Percentiles rank a stretch among this genome's conserved stretches.
phyloP scores from a whole-genome alignment of 345 rosid genomes.

The Melastoma malabathricum region DNA sequence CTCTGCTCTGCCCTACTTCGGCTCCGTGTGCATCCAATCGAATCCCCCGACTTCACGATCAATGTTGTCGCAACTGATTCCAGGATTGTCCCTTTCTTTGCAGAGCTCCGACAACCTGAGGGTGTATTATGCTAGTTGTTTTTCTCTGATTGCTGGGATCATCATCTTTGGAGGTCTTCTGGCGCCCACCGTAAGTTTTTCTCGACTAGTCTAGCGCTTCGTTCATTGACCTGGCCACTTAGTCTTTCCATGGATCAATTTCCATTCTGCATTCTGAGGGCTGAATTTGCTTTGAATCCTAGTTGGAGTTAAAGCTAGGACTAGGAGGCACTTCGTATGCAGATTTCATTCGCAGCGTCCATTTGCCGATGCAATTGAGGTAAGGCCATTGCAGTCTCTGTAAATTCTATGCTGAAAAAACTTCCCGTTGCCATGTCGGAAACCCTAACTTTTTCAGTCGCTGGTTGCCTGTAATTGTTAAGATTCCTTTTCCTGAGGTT shows the following conservation, averaged over 20 bases:
- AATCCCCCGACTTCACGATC: too few relatives aligned
- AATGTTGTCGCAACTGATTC: too few relatives aligned
- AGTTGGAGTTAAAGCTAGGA: slow-evolving; percentile 94
- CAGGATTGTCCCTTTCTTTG: slow-evolving; percentile 5
- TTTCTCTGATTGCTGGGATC: slow-evolving; percentile 77
- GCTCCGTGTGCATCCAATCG: too few relatives aligned
- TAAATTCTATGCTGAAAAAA: too few relatives aligned
- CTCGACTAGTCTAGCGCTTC: neutral
- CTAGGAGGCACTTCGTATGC: slow-evolving; percentile 84
- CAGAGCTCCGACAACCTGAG: slow-evolving; percentile 80
- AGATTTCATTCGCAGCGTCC: slow-evolving; percentile 64
- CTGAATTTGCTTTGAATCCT: slow-evolving; percentile 5
- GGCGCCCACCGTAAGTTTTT: slow-evolving; percentile 36
- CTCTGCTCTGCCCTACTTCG: neutral
- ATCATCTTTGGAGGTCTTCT: slow-evolving; percentile 85
- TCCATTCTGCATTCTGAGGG: neutral
- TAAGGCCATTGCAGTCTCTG: slow-evolving; percentile 4
- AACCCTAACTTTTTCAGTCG: neutral
- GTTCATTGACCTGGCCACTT: neutral
- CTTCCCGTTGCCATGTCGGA: neutral
- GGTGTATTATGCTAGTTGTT: slow-evolving; percentile 72
- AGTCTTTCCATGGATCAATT: neutral
- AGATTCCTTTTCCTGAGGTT: too few relatives aligned
- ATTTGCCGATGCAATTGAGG: slow-evolving; percentile 94
- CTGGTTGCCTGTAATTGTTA: neutral